A percentile compares a stretch with the other conserved stretches of the same genome.
These are phyloP conservation scores for Dioszegia crocea DNA, from an alignment of 768 basidiomycete species.

Conservation along the genomic window DNA sequence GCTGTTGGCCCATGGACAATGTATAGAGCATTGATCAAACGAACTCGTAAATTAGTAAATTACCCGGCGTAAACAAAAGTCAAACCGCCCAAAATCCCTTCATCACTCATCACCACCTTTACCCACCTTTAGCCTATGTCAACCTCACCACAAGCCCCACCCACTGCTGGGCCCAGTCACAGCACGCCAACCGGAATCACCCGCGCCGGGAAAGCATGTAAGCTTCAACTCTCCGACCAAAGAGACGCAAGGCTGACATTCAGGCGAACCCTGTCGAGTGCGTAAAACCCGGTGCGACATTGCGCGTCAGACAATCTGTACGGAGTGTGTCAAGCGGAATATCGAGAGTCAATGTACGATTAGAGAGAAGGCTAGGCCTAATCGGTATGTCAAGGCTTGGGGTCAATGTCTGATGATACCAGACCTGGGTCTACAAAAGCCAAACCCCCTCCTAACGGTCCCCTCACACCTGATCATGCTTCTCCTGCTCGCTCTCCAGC, in stretches of 20 bases:
- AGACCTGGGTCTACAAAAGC: no score
- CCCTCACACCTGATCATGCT: no score
- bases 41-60: no score
- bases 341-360: constrained; percentile 4
- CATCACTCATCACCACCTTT: no score
- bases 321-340: constrained; percentile 17
- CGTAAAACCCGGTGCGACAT: constrained; percentile 24
- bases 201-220: constrained; percentile 3
- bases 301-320: constrained; percentile 8
- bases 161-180: not conserved
- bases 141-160: not conserved
- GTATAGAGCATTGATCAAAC: no score
- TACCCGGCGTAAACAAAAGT: no score
- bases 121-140: not conserved
- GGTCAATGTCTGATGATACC: no score
- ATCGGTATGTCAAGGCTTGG: constrained; percentile 3
- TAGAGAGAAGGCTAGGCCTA: constrained; percentile 14
- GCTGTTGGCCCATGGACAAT: no score
- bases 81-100: no score
- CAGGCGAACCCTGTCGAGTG: constrained; percentile 21
- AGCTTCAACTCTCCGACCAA: not conserved
- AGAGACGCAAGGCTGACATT: not conserved
- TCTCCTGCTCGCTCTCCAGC: not conserved
- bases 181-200: not conserved
- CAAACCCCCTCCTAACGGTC: no score